These are phyloP conservation scores for Mytilinidion resinicola DNA, from an alignment of 495 filamentous ascomycete species.

Conservation along the genomic window DNA sequence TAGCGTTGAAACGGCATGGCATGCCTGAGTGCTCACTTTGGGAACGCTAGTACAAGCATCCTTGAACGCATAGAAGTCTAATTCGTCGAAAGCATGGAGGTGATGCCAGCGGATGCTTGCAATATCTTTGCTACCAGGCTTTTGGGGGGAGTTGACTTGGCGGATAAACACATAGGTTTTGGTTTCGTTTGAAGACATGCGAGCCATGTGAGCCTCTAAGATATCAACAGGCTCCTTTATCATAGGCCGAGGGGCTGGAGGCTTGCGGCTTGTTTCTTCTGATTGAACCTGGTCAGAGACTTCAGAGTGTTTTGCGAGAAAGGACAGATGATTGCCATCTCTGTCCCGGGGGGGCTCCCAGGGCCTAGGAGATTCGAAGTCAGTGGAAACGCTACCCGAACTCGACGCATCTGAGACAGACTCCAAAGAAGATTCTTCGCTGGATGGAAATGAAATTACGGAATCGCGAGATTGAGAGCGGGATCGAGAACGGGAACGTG, in stretches of 20 bases:
- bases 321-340: constrained; percentile 12
- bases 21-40: background rate
- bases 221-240: background rate
- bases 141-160: background rate
- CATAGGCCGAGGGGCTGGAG: background rate
- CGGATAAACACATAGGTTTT: background rate
- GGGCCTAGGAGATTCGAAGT: background rate
- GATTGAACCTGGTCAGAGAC: background rate
- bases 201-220: background rate
- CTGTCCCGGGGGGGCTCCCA: background rate
- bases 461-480: too few species aligned
- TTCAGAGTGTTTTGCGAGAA: constrained; percentile 1
- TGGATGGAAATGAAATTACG: background rate
- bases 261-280: background rate
- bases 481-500: too few species aligned
- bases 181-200: background rate
- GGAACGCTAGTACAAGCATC: constrained; percentile 6
- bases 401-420: background rate
- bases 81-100: background rate
- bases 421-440: background rate
- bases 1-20: constrained; percentile 2
- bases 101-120: background rate
- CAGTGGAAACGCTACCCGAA: background rate
- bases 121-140: background rate
- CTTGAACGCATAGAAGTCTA: constrained; percentile 1